Evolutionary conservation across 179 eudicot species (phyloP).

Genomic region (Heliamphora pulchella): DNA sequence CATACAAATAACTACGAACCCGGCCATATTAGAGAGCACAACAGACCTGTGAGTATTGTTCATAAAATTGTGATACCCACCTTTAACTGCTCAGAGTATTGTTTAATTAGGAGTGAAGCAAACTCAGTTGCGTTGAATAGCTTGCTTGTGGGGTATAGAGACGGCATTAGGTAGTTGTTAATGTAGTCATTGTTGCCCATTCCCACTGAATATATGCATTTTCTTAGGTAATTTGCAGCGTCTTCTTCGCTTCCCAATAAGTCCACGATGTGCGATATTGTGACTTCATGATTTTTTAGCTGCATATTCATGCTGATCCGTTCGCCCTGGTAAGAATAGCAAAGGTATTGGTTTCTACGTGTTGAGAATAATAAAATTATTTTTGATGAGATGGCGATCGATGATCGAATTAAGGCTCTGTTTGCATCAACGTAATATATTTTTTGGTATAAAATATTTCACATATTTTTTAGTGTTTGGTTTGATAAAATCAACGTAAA

Average conservation of each 20-base stretch:
- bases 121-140: slow-evolving; percentile 12
- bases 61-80: slow-evolving; percentile 19
- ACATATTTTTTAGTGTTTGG: too few species aligned
- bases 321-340: slow-evolving; percentile 28
- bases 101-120: slow-evolving; percentile 25
- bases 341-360: too few species aligned
- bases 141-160: slow-evolving; percentile 21
- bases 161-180: slow-evolving; percentile 39
- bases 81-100: slow-evolving; percentile 26
- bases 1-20: too few species aligned
- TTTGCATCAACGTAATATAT: too few species aligned
- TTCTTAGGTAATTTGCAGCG: slow-evolving; percentile 21
- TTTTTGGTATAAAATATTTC: too few species aligned
- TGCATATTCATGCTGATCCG: slow-evolving; percentile 40
- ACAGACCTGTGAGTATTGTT: slow-evolving; percentile 8
- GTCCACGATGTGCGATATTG: slow-evolving; percentile 13
- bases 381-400: too few species aligned
- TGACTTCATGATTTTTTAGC: slow-evolving; percentile 27
- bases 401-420: too few species aligned
- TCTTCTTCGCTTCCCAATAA: slow-evolving; percentile 15
- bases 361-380: too few species aligned
- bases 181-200: slow-evolving; percentile 53
- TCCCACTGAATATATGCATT: slow-evolving; percentile 39
- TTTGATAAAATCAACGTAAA: too few species aligned
- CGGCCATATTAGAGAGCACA: too few species aligned